Evolutionary conservation across 768 basidiomycete species (phyloP).

Genomic region (Rubroboletus pulcherrimus): DNA sequence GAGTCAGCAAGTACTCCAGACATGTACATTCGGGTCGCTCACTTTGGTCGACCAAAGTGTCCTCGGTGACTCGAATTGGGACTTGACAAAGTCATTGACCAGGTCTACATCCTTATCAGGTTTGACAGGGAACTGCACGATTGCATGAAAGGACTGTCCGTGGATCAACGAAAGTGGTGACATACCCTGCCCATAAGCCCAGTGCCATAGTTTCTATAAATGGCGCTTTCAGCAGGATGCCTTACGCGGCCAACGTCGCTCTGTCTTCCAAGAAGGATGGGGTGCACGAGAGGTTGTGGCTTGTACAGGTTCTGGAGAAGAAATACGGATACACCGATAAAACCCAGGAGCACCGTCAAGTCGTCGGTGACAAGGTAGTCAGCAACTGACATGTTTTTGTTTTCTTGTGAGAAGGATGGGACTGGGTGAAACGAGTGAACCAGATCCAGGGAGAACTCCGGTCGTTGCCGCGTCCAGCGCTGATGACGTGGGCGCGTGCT

Average conservation of each 20-base stretch:
- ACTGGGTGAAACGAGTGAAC: background rate
- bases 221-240: conserved; percentile 76
- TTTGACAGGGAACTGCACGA: conserved; percentile 61
- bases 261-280: conserved; percentile 89
- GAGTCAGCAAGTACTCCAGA: background rate
- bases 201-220: conserved; percentile 89
- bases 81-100: conserved; percentile 61
- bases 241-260: conserved; percentile 84
- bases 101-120: conserved; percentile 71
- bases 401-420: background rate
- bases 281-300: conserved; percentile 84
- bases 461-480: conserved; percentile 5
- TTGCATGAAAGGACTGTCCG: background rate
- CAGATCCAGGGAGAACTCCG: background rate
- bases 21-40: conserved; percentile 8
- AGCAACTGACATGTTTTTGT: conserved; percentile 39
- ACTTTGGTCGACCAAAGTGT: conserved; percentile 82
- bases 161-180: conserved; percentile 12
- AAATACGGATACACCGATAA: conserved; percentile 74
- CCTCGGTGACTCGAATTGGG: conserved; percentile 62
- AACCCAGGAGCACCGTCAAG: conserved; percentile 69
- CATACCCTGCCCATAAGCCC: conserved; percentile 77
- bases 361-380: conserved; percentile 75
- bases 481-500: background rate
- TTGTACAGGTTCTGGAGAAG: conserved; percentile 75